phyloP scores from a whole-genome alignment of 2,329 filamentous ascomycete species.

The Colletotrichum sp. region DNA sequence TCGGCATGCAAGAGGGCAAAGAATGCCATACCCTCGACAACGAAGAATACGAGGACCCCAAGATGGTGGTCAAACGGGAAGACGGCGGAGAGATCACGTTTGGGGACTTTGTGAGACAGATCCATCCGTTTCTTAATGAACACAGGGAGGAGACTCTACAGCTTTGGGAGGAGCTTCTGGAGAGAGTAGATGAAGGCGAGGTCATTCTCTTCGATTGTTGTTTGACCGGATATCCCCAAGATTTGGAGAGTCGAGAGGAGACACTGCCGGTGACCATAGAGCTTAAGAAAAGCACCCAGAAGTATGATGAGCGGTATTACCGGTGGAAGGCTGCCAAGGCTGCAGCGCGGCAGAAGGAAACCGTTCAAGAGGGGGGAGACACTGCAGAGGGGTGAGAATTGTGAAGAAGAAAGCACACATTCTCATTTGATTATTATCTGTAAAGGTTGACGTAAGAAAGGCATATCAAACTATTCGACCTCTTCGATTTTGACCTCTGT shows the following conservation, averaged over 20 bases:
- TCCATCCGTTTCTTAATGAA: not conserved
- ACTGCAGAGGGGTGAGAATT: fast-evolving
- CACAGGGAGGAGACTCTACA: not conserved
- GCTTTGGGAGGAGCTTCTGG: not conserved
- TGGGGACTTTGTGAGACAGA: not conserved
- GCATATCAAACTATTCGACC: no score
- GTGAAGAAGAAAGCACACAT: not conserved
- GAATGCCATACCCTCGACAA: not conserved
- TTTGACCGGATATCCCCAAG: not conserved
- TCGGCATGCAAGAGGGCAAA: not conserved
- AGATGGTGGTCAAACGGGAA: not conserved
- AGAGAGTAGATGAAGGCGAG: not conserved
- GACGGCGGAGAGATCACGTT: not conserved
- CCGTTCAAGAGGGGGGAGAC: not conserved
- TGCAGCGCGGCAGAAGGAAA: not conserved
- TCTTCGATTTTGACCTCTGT: no score
- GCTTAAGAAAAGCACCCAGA: not conserved
- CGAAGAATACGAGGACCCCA: not conserved
- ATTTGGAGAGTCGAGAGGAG: not conserved
- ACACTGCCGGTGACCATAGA: not conserved
- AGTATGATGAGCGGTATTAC: not conserved
- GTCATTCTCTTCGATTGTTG: not conserved
- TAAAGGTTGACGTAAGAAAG: no score
- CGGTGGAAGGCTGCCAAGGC: not conserved
- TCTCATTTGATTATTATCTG: no score